These are phyloP conservation scores for Syzygium jambos DNA, from an alignment of 345 rosid genomes.

Conservation along the genomic window DNA sequence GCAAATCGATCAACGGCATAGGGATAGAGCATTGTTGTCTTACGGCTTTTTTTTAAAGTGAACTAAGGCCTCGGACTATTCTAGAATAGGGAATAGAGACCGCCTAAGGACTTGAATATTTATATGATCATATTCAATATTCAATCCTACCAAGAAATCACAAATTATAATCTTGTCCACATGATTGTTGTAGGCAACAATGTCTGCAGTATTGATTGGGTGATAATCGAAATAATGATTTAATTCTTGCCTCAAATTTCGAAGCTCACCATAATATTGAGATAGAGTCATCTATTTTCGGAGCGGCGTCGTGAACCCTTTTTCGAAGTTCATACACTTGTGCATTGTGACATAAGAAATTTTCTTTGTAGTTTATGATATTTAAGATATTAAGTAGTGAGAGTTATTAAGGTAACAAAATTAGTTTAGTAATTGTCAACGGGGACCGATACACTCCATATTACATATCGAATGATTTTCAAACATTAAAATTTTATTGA, in stretches of 20 bases:
- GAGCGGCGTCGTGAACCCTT: no score
- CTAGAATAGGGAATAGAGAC: not conserved
- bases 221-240: not conserved
- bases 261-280: not conserved
- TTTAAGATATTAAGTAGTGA: no score
- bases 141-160: not conserved
- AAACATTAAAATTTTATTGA: no score
- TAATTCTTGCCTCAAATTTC: not conserved
- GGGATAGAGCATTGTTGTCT: not conserved
- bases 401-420: no score
- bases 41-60: not conserved
- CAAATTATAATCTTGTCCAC: no score
- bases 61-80: not conserved
- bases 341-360: no score
- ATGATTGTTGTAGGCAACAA: not conserved
- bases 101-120: not conserved
- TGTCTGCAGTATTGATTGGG: not conserved
- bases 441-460: no score
- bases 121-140: no score
- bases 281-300: not conserved
- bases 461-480: no score
- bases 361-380: no score
- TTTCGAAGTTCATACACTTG: no score
- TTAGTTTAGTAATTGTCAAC: no score
- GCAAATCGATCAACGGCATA: not conserved